These are phyloP conservation scores for Fusarium sambucinum DNA, from an alignment of 2,329 filamentous ascomycete genomes.

Conservation along the genomic window DNA sequence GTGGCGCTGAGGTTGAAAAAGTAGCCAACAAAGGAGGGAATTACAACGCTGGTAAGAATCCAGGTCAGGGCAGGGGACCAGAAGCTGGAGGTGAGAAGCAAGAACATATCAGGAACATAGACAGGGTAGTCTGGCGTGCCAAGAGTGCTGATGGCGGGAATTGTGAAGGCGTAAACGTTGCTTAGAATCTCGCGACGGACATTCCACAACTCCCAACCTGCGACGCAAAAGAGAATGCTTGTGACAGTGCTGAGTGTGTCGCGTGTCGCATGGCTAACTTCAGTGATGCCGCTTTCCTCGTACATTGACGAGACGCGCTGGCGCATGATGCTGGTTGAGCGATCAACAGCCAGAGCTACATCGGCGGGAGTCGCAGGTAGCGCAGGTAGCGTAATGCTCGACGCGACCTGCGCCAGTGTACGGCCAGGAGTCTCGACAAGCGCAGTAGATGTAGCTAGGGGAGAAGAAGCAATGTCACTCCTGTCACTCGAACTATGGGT, in stretches of 20 bases:
- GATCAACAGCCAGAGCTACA: slow-evolving; percentile 81
- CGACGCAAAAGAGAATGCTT: slow-evolving; percentile 76
- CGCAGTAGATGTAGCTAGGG: slow-evolving; percentile 57
- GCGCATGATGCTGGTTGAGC: slow-evolving; percentile 74
- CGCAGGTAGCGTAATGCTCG: slow-evolving; percentile 78
- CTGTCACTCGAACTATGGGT: slow-evolving; percentile 31
- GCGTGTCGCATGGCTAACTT: slow-evolving; percentile 74
- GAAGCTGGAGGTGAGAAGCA: slow-evolving; percentile 80
- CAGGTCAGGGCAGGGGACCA: slow-evolving; percentile 87
- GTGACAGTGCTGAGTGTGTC: slow-evolving; percentile 78
- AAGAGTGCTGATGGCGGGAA: slow-evolving; percentile 71
- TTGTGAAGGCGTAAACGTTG: slow-evolving; percentile 77
- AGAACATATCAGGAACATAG: slow-evolving; percentile 82
- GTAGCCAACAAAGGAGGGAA: slow-evolving; percentile 81
- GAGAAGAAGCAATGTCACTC: slow-evolving; percentile 47
- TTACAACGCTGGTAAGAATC: slow-evolving; percentile 75
- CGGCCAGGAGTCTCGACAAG: slow-evolving; percentile 64
- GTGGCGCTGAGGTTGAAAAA: slow-evolving; percentile 86
- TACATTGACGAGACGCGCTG: slow-evolving; percentile 73
- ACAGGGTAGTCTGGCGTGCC: slow-evolving; percentile 71
- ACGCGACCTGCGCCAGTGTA: slow-evolving; percentile 64
- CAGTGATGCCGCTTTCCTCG: slow-evolving; percentile 73
- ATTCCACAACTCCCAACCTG: slow-evolving; percentile 76
- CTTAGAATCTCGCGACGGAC: slow-evolving; percentile 79
- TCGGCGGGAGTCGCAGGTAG: slow-evolving; percentile 84